Conservation (phyloP, 331 rosid genomes). For the Quercus tomentella region DNA sequence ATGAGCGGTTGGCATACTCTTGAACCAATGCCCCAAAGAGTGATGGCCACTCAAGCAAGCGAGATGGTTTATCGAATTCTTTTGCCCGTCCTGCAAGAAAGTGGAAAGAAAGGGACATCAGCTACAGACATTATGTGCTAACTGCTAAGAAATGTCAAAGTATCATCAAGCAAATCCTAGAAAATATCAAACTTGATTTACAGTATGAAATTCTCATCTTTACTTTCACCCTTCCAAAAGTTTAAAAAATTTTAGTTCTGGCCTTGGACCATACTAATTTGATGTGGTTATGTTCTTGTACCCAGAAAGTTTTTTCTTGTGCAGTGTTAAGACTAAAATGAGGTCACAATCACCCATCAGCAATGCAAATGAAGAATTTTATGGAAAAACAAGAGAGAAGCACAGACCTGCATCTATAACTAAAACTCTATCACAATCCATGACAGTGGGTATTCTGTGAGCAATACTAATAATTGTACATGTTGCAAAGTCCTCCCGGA, state of each 20-base stretch:
- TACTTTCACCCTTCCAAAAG: too few relatives aligned
- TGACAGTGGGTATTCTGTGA: conserved; percentile 91
- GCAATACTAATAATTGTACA: conserved; percentile 94
- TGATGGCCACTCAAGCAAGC: conserved; percentile 67
- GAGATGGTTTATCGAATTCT: conserved; percentile 79
- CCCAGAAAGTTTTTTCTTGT: background rate
- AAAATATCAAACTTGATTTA: background rate
- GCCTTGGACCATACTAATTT: too few relatives aligned
- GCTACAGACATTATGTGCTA: background rate
- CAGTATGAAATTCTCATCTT: background rate
- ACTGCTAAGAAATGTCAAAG: background rate
- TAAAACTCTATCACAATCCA: conserved; percentile 80
- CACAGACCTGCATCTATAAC: conserved; percentile 71
- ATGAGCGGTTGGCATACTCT: conserved; percentile 84
- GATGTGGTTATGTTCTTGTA: background rate
- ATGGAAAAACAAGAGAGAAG: background rate
- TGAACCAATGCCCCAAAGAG: conserved; percentile 80
- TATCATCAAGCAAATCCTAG: background rate
- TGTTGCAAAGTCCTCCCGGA: conserved; percentile 69
- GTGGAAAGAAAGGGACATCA: background rate
- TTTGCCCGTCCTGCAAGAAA: conserved; percentile 50
- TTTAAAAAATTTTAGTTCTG: too few relatives aligned
- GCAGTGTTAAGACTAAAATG: background rate
- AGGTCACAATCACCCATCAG: background rate
- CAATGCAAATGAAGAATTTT: background rate